Conservation (phyloP, 2,329 filamentous ascomycete species). For the Hypoxylon sp. region DNA sequence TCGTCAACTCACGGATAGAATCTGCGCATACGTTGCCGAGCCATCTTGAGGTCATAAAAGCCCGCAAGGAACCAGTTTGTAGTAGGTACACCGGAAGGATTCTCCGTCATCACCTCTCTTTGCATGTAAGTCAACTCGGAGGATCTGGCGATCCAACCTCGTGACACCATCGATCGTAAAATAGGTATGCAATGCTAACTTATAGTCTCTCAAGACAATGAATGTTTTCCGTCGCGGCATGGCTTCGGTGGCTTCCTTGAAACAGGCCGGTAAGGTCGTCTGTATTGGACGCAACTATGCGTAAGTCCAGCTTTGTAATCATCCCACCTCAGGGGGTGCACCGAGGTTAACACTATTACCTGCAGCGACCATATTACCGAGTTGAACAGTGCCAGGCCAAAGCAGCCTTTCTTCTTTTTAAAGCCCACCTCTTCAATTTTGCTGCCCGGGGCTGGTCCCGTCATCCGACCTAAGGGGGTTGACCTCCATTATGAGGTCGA, state of each 20-base stretch:
- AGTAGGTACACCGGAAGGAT: conserved; percentile 20
- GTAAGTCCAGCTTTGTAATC: conserved; percentile 62
- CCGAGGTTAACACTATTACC: conserved; percentile 37
- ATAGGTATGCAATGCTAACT: conserved; percentile 31
- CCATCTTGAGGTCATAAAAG: conserved; percentile 25
- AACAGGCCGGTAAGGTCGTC: conserved; percentile 79
- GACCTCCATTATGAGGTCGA: conserved; percentile 96
- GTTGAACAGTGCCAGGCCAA: conserved; percentile 86
- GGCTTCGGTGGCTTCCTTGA: conserved; percentile 62
- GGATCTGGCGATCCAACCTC: conserved; percentile 22
- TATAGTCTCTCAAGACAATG: conserved; percentile 43
- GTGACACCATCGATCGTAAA: conserved; percentile 2
- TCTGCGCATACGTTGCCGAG: conserved; percentile 39
- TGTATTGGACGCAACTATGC: conserved; percentile 98
- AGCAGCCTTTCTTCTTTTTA: conserved; percentile 99
- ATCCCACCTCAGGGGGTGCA: conserved; percentile 13
- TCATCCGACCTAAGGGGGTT: conserved; percentile 85
- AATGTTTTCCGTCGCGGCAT: conserved; percentile 55
- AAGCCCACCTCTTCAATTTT: conserved; percentile 93
- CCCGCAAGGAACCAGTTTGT: conserved; percentile 11
- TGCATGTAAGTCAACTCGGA: conserved; percentile 29
- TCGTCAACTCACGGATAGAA: conserved; percentile 8
- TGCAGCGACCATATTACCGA: conserved; percentile 91
- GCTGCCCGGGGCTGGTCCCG: conserved; percentile 80
- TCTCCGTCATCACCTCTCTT: conserved; percentile 24